A percentile compares a stretch with the other conserved stretches of the same genome.
Evolutionary conservation across 1,139 yeast genomes (phyloP).

Genomic region (Taphrina populina): DNA sequence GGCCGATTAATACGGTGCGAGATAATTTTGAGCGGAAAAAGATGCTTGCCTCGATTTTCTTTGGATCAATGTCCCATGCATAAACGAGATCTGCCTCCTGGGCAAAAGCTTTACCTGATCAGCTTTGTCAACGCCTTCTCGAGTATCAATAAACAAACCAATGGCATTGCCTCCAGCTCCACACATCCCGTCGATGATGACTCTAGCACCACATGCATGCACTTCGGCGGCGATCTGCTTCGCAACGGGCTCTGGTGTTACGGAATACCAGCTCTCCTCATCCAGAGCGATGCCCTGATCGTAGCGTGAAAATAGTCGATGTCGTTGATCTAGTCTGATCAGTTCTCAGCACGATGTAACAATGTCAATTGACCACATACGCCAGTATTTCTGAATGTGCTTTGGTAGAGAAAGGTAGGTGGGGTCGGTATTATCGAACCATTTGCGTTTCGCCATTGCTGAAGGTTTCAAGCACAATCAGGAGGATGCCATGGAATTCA

Average conservation of each 20-base stretch:
- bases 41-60: constrained; percentile 17
- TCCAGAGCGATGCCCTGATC: constrained; percentile 74
- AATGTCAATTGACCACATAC: too few relatives aligned
- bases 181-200: constrained; percentile 69
- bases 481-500: too few relatives aligned
- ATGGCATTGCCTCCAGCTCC: constrained; percentile 87
- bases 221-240: constrained; percentile 54
- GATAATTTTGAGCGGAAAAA: too few relatives aligned
- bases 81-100: constrained; percentile 19
- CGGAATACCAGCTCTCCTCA: constrained; percentile 82
- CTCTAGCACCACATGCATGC: constrained; percentile 50
- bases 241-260: constrained; percentile 81
- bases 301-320: constrained; percentile 57
- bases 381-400: constrained; percentile 15
- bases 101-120: constrained; percentile 12
- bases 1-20: too few relatives aligned
- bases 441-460: background rate
- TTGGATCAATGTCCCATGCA: constrained; percentile 23
- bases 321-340: constrained; percentile 48
- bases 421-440: background rate
- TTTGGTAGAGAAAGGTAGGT: background rate
- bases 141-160: too few relatives aligned
- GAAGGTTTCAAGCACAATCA: too few relatives aligned
- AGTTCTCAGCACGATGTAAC: too few relatives aligned
- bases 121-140: too few relatives aligned